Evolutionary conservation across 2,329 filamentous ascomycete genomes (phyloP).

Genomic region (Neopestalotiopsis rosae): DNA sequence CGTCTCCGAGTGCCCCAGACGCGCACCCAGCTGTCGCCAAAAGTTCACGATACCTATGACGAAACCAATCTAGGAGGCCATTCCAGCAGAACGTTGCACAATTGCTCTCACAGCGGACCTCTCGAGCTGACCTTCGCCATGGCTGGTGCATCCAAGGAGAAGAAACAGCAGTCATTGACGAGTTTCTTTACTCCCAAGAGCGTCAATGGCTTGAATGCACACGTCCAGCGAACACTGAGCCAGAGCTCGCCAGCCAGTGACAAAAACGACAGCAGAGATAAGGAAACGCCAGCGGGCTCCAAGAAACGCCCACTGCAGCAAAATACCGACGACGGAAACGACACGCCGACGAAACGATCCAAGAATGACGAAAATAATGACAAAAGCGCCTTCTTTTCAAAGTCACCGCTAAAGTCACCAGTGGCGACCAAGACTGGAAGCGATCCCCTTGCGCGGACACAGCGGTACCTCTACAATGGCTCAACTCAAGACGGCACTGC

Average conservation of each 20-base stretch:
- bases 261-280: not conserved
- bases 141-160: slow-evolving; percentile 50
- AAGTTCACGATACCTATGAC: not conserved
- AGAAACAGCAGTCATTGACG: slow-evolving; percentile 83
- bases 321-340: slow-evolving; percentile 50
- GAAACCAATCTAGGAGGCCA: not conserved
- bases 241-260: slow-evolving; percentile 21
- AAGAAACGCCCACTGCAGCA: slow-evolving; percentile 60
- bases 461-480: slow-evolving; percentile 56
- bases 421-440: slow-evolving; percentile 26
- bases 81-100: not conserved
- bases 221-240: slow-evolving; percentile 38
- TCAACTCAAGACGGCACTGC: slow-evolving; percentile 46
- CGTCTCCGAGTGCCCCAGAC: slow-evolving; percentile 8
- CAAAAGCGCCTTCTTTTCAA: slow-evolving; percentile 42
- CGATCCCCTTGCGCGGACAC: slow-evolving; percentile 48
- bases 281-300: slow-evolving; percentile 32
- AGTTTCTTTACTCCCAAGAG: slow-evolving; percentile 79
- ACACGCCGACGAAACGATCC: slow-evolving; percentile 39
- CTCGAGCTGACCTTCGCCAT: slow-evolving; percentile 29
- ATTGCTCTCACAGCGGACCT: not conserved
- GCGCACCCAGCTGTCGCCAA: slow-evolving; percentile 8
- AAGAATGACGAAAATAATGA: slow-evolving; percentile 54
- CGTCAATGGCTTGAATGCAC: slow-evolving; percentile 49
- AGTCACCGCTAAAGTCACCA: slow-evolving; percentile 41